Evolutionary conservation across 106 monocot genomes (phyloP).

Genomic region (Acorus calamus): DNA sequence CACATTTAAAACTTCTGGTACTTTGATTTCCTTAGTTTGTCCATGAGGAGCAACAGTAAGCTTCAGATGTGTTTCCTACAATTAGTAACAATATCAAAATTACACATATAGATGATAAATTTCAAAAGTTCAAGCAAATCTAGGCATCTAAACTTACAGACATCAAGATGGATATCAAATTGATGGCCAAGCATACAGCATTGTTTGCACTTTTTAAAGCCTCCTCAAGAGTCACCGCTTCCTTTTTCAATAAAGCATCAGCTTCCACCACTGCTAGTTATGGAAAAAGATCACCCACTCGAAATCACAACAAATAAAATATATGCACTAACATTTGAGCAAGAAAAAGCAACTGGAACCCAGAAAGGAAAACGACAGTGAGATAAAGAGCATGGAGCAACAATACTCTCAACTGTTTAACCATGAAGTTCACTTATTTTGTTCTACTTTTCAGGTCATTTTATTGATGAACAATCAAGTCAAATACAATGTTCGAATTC

Average conservation of each 20-base stretch:
- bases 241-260: slow-evolving; percentile 65
- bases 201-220: slow-evolving; percentile 85
- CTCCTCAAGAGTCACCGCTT: slow-evolving; percentile 73
- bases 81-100: slow-evolving; percentile 4
- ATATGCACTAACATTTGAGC: not conserved
- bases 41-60: slow-evolving; percentile 35
- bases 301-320: not conserved
- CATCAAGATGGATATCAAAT: slow-evolving; percentile 41
- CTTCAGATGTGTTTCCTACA: slow-evolving; percentile 46
- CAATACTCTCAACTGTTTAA: no score
- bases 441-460: no score
- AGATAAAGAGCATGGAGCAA: no score
- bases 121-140: not conserved
- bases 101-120: slow-evolving; percentile 3
- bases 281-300: not conserved
- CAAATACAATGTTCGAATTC: no score
- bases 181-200: slow-evolving; percentile 65
- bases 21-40: slow-evolving; percentile 42
- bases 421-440: no score
- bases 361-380: not conserved
- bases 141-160: slow-evolving; percentile 45
- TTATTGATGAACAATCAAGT: no score
- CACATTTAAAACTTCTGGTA: slow-evolving; percentile 51
- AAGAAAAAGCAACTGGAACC: not conserved
- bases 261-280: slow-evolving; percentile 58